A percentile compares a stretch with the other conserved stretches of the same genome.
Evolutionary conservation across 2,329 filamentous ascomycete species (phyloP).

Genomic region (Aspergillus fructus): DNA sequence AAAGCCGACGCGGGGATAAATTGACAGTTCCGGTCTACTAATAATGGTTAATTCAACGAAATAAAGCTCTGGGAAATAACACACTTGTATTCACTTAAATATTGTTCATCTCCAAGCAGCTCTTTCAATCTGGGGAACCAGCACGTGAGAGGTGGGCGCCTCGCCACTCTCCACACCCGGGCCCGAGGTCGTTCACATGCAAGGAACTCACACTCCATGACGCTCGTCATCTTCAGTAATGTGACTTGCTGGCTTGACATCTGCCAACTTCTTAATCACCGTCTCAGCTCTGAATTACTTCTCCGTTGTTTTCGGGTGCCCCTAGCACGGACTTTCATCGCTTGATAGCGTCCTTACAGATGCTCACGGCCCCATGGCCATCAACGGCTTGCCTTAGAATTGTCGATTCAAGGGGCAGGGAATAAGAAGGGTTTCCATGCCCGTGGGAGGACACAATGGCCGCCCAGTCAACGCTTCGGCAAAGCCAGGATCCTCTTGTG

Average conservation of each 20-base stretch:
- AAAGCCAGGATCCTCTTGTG: constrained; percentile 65
- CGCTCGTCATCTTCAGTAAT: constrained; percentile 9
- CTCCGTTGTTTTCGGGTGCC: neutral
- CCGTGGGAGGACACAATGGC: constrained; percentile 61
- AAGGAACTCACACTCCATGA: constrained; percentile 1
- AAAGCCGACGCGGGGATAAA: neutral
- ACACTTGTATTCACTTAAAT: neutral
- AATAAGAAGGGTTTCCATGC: neutral
- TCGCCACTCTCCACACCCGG: constrained; percentile 13
- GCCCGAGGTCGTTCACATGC: constrained; percentile 29
- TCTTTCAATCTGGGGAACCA: constrained; percentile 15
- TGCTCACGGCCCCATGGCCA: constrained; percentile 18
- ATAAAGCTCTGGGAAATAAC: too few relatives aligned
- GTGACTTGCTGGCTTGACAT: constrained; percentile 13
- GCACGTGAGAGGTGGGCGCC: constrained; percentile 21
- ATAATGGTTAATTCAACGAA: neutral
- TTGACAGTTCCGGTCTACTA: neutral
- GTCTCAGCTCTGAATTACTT: neutral
- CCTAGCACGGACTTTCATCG: neutral
- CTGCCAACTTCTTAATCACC: constrained; percentile 3
- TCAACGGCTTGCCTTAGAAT: constrained; percentile 15
- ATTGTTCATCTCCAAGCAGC: neutral
- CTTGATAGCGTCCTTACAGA: constrained; percentile 3
- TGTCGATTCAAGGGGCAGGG: constrained; percentile 14
- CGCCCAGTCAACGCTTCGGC: constrained; percentile 78